Conservation (phyloP, 164 flowering plant genomes). For the Kingdonia uniflora region DNA sequence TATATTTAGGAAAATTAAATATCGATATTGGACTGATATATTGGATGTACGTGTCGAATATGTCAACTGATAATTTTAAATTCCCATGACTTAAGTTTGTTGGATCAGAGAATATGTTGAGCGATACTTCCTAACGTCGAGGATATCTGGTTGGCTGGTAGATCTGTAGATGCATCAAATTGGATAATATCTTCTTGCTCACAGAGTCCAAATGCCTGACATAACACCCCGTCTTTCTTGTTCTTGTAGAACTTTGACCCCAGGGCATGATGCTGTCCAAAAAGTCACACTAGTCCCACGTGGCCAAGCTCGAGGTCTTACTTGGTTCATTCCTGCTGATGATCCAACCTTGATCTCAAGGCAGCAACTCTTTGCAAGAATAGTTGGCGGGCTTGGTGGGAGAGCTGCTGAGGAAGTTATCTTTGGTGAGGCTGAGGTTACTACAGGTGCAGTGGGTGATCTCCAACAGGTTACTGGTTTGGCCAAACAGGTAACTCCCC, state of each 20-base stretch:
- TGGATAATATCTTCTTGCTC: no score
- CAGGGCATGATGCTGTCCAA: slow-evolving; percentile 88
- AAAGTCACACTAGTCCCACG: slow-evolving; percentile 82
- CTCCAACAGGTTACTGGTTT: slow-evolving; percentile 76
- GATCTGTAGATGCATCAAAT: no score
- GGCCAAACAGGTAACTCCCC: slow-evolving; percentile 58
- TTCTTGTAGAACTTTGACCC: slow-evolving; percentile 65
- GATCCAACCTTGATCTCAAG: slow-evolving; percentile 80
- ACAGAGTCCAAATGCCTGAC: no score
- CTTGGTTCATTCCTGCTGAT: slow-evolving; percentile 77
- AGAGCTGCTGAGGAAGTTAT: slow-evolving; percentile 87
- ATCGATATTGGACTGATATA: no score
- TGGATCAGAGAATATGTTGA: no score
- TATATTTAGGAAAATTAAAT: no score
- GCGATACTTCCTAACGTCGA: no score
- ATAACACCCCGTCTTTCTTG: background rate
- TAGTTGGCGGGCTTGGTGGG: slow-evolving; percentile 88
- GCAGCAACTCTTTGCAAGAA: slow-evolving; percentile 82
- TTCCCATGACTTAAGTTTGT: no score
- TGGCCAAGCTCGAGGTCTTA: slow-evolving; percentile 81
- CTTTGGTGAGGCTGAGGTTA: slow-evolving; percentile 83
- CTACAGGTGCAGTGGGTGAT: slow-evolving; percentile 85
- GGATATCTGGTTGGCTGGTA: no score
- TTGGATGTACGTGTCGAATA: no score
- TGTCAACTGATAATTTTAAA: no score